A percentile compares a stretch with the other conserved stretches of the same genome.
phyloP scores from a whole-genome alignment of 805 yeast species.

The Lipomyces sp. region DNA sequence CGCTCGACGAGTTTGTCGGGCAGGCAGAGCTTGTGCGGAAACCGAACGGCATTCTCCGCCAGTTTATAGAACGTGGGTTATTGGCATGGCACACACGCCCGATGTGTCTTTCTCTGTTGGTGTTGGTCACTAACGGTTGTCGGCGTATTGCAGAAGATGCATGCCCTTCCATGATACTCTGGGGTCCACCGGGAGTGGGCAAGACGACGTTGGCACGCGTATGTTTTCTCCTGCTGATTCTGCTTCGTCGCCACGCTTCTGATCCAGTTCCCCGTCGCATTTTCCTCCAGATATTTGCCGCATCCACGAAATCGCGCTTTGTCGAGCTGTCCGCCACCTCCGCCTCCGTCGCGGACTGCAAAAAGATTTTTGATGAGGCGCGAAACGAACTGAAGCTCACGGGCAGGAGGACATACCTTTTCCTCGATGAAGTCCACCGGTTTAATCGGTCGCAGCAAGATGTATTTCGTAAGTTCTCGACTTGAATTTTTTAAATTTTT shows the following conservation, averaged over 20 bases:
- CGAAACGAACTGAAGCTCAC: slow-evolving; percentile 46
- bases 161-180: slow-evolving; percentile 76
- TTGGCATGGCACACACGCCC: neutral
- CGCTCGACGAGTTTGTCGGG: slow-evolving; percentile 71
- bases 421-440: slow-evolving; percentile 91
- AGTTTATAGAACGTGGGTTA: slow-evolving; percentile 50
- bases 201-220: slow-evolving; percentile 82
- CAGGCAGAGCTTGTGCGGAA: slow-evolving; percentile 76
- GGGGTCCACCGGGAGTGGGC: slow-evolving; percentile 96
- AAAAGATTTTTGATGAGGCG: slow-evolving; percentile 56
- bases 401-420: slow-evolving; percentile 61
- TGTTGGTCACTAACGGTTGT: too few species aligned
- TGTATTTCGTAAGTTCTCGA: slow-evolving; percentile 45
- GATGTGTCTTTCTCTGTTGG: neutral
- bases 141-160: slow-evolving; percentile 31
- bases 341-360: slow-evolving; percentile 62
- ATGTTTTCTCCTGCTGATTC: neutral
- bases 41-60: slow-evolving; percentile 58
- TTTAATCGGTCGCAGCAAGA: slow-evolving; percentile 87
- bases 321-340: slow-evolving; percentile 84
- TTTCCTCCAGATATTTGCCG: slow-evolving; percentile 50
- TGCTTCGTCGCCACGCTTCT: too few species aligned
- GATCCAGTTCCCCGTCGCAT: too few species aligned
- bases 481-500: neutral
- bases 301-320: slow-evolving; percentile 53